Conservation (phyloP, 495 filamentous ascomycete species). For the Annulohypoxylon moriforme region DNA sequence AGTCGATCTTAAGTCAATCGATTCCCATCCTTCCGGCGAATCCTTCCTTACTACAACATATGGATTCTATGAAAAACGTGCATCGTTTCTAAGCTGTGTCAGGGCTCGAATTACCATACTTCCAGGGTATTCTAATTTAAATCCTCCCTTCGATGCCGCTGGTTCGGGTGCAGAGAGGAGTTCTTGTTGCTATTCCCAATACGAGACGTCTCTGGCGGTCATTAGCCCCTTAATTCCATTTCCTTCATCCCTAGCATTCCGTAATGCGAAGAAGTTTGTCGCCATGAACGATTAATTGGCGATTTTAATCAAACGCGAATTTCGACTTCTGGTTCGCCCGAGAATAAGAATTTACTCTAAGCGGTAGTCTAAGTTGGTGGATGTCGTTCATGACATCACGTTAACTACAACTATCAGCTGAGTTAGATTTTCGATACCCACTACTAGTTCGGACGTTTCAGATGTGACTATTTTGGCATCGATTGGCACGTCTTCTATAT, state of each 20-base stretch:
- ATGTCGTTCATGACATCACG: constrained; percentile 15
- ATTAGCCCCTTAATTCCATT: background rate
- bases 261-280: background rate
- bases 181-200: background rate
- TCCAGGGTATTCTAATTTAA: background rate
- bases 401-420: constrained; percentile 4
- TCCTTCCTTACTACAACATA: constrained; percentile 37
- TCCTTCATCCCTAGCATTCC: background rate
- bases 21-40: constrained; percentile 38
- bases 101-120: background rate
- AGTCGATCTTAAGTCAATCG: constrained; percentile 34
- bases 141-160: background rate
- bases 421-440: background rate
- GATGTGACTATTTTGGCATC: background rate
- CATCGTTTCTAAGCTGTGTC: constrained; percentile 19
- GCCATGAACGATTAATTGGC: background rate
- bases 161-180: background rate
- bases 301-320: constrained; percentile 1
- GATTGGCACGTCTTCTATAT: background rate
- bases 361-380: background rate
- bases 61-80: constrained; percentile 19
- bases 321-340: background rate
- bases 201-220: background rate
- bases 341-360: background rate
- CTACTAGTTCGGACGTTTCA: background rate